Base-by-base conservation (phyloP, 345 rosid species). In the Rhodamnia rubescens region DNA sequence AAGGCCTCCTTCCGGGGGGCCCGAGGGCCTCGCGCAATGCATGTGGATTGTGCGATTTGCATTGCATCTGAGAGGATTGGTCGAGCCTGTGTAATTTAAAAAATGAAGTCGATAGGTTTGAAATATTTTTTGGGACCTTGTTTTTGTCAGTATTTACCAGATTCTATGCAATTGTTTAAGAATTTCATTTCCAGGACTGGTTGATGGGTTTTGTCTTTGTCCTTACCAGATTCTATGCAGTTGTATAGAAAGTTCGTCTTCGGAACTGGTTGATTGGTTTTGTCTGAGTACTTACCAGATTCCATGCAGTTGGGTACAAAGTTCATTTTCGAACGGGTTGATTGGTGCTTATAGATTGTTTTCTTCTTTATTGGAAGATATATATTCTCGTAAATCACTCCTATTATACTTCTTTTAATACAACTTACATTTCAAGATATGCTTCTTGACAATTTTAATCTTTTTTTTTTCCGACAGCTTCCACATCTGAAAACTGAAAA, bases 401-500 rank as follows among this genome's bases (percentile, higher is more conserved):
- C 24, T 32, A 18, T 32, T 0, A 13, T 36, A 40, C 49, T 26
- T 32, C 75, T 16, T 16, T 27, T 52, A 7, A 13, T 52, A 49
- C 53, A 22, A 16, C 40, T n/a, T 36, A 9, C 18, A 5, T 8
- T 29, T 82, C 47, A 56, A 52, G n/a, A 5, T 29, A 53, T 29
- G 61, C 75, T 59, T 84, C 32, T 22, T 57, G 2, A 24, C 83
- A 81, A 81, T 24, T 24, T 81, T 44, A 81, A 47, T 44, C 5
- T 3, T 74, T 88, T n/a, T 64, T 27, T 51, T 3, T 74, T 87
- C 24, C 49, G 29, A 53, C 91, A 97, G 98, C 80, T 93, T 90
- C 91, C 53, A 81, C 90, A 53, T 88, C 83, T 94, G 74, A 92
- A 92, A 89, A 69, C 82, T 50, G 96, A 97, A 88, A 95, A 94